Evolutionary conservation across 2,329 filamentous ascomycete genomes (phyloP), one percentile per base, ranked within the genome.

Genomic region (Claviceps paspali): DNA sequence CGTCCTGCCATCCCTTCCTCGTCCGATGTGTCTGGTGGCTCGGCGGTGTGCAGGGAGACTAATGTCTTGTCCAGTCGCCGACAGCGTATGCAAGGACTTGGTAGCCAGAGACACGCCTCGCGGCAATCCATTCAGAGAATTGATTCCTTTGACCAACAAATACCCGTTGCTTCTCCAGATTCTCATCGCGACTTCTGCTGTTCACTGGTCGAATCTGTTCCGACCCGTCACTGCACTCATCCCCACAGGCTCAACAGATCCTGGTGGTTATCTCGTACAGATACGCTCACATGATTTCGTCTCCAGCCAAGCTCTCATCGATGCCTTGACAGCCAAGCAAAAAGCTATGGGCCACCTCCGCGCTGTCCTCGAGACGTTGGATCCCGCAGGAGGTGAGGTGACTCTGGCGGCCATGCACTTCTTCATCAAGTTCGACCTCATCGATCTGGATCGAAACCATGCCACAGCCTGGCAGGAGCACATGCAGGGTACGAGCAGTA

Each of bases 31-130:
- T 8, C 21, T 22, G 5, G 21, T 22, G 21, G 5, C 21, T 5
- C 21, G 21, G 5, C 21, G 21, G 8, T 22, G 8, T 22, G 21
- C 5, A 22, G 21, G 21, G 21, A 22, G 46, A 41, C 52, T 54
- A 52, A 50, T 40, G 43, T 8, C 24, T 29, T 10, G 15, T 12
- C 29, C 36, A 68, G 57, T 68, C 57, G 51, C 61, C 49, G 48
- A 60, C 41, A 53, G 65, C 36, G 56, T 76, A 39, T 74, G 69
- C 50, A 63, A 65, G 49, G 70, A 73, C 45, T 61, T 75, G 33
- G 63, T 68, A 28, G 57, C 64, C 38, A 60, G 67, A 45, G 66
- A 68, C 49, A 56, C 55, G 3, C 57, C 59, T 6, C 57, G 55
- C 28, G 54, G 50, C 41, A 69, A 70, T 39, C 66, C 65, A 3